Conservation (phyloP, 495 filamentous ascomycete genomes). For the Xylaria venustula region DNA sequence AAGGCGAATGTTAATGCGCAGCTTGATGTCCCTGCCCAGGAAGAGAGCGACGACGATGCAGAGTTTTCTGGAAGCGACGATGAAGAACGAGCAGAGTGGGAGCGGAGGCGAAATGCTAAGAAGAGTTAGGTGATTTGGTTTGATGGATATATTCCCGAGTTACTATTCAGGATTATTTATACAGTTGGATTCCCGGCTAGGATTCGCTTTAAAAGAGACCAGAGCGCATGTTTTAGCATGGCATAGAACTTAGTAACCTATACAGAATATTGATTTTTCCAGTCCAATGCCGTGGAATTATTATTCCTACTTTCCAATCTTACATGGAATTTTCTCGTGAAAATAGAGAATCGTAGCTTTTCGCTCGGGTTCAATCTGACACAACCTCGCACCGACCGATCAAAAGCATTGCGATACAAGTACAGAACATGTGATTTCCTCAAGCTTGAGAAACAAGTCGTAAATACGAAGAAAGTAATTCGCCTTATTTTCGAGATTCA, state of each 20-base stretch:
- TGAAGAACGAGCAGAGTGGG: slow-evolving; percentile 52
- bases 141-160: no score
- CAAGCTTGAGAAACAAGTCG: neutral
- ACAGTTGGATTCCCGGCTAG: neutral
- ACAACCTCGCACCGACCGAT: no score
- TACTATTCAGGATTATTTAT: no score
- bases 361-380: no score
- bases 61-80: slow-evolving; percentile 55
- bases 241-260: neutral
- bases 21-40: neutral
- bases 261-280: neutral
- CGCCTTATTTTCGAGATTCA: neutral
- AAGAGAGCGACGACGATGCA: slow-evolving; percentile 42
- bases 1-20: neutral
- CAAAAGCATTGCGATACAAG: no score
- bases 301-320: no score
- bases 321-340: no score
- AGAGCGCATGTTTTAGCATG: neutral
- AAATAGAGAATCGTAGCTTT: no score
- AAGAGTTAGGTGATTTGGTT: slow-evolving; percentile 26
- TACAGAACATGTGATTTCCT: no score
- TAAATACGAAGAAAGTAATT: neutral
- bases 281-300: neutral
- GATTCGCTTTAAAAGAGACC: neutral
- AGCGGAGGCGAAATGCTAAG: slow-evolving; percentile 42